Percentiles rank a stretch among this genome's conserved stretches.
phyloP scores from a whole-genome alignment of 805 yeast species.

The Grigorovia jiainica region DNA sequence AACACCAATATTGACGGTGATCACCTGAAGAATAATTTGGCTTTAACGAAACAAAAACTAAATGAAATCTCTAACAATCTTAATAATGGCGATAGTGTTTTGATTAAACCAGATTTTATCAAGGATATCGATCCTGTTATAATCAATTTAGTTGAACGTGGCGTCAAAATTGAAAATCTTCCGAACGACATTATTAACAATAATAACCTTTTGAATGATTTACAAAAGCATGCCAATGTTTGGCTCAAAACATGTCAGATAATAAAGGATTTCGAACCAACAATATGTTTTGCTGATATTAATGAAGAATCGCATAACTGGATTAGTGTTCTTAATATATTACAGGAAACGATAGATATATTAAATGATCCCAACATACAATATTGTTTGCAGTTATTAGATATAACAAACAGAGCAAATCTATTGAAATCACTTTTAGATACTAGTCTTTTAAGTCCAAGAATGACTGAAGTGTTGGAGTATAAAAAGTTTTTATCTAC shows the following conservation, averaged over 20 bases:
- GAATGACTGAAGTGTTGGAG: slow-evolving; percentile 40
- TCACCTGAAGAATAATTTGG: slow-evolving; percentile 16
- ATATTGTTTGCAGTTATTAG: slow-evolving; percentile 50
- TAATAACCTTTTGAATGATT: slow-evolving; percentile 47
- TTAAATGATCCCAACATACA: slow-evolving; percentile 43
- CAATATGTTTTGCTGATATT: slow-evolving; percentile 46
- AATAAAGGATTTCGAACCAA: slow-evolving; percentile 35
- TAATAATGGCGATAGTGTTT: slow-evolving; percentile 55
- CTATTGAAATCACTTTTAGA: slow-evolving; percentile 50
- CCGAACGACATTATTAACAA: slow-evolving; percentile 35
- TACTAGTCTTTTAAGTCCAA: slow-evolving; percentile 58
- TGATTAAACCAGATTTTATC: slow-evolving; percentile 57
- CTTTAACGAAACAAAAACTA: slow-evolving; percentile 49
- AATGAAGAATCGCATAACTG: slow-evolving; percentile 69
- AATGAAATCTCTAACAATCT: slow-evolving; percentile 60
- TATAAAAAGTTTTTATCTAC: slow-evolving; percentile 59
- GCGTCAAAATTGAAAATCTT: slow-evolving; percentile 18
- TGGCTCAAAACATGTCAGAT: slow-evolving; percentile 64
- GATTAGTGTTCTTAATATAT: slow-evolving; percentile 58
- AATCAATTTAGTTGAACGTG: slow-evolving; percentile 29
- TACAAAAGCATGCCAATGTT: slow-evolving; percentile 60
- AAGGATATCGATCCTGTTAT: slow-evolving; percentile 44
- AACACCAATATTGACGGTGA: slow-evolving; percentile 21
- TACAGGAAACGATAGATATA: slow-evolving; percentile 49
- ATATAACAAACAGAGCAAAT: slow-evolving; percentile 62